These are phyloP conservation scores for Physocladia obscura DNA, from an alignment of 192 early-diverging fungal species.

Conservation along the genomic window DNA sequence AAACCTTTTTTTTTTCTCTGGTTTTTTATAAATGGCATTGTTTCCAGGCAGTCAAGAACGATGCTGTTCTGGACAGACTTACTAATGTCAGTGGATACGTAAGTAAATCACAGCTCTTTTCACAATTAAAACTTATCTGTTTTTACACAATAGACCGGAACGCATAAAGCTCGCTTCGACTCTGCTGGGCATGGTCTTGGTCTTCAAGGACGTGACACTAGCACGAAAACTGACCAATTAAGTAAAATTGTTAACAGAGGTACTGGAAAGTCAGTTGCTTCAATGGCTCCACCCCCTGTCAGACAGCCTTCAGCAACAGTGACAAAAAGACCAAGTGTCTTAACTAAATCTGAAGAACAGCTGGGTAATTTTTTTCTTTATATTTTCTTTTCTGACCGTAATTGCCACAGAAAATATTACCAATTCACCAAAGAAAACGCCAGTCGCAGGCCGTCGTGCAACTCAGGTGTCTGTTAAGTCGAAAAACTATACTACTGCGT, in stretches of 20 bases:
- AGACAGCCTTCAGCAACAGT: background rate
- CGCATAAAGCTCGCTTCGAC: conserved; percentile 58
- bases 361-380: conserved; percentile 36
- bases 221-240: conserved; percentile 33
- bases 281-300: background rate
- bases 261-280: background rate
- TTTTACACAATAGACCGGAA: conserved; percentile 50
- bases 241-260: conserved; percentile 39
- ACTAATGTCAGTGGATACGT: conserved; percentile 45
- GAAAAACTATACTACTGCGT: conserved; percentile 3
- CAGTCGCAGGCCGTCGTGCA: conserved; percentile 24
- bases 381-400: background rate
- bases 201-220: conserved; percentile 44
- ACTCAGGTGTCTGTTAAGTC: background rate
- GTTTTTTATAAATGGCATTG: background rate
- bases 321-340: conserved; percentile 16
- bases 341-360: conserved; percentile 37
- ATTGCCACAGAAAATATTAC: conserved; percentile 19
- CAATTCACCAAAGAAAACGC: conserved; percentile 37
- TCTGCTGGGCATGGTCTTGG: conserved; percentile 49
- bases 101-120: background rate
- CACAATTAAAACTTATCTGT: background rate
- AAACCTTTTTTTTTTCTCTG: background rate
- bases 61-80: conserved; percentile 40
- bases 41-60: conserved; percentile 33